Evolutionary conservation across 345 rosid species (phyloP).

Genomic region (Euclidium syriacum): DNA sequence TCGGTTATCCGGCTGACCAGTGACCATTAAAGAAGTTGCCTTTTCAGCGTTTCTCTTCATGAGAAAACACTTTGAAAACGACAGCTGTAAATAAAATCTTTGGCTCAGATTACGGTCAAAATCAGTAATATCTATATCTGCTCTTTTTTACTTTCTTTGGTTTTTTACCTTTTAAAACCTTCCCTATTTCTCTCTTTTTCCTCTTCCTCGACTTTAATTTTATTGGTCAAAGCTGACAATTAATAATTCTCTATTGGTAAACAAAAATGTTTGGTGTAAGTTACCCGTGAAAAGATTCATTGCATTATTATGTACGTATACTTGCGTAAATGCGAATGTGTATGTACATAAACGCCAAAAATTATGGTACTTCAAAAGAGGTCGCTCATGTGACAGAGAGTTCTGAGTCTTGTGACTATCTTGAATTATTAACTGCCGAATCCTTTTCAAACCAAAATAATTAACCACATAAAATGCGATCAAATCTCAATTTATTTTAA

Average conservation of each 20-base stretch:
- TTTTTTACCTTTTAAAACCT: slow-evolving; percentile 2
- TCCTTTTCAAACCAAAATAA: background rate
- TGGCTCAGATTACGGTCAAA: slow-evolving; percentile 28
- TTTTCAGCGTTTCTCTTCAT: slow-evolving; percentile 26
- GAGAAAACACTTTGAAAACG: slow-evolving; percentile 21
- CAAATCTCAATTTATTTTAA: background rate
- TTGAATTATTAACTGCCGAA: slow-evolving; percentile 1
- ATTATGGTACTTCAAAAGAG: slow-evolving; percentile 16
- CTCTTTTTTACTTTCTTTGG: slow-evolving; percentile 4
- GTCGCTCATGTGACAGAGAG: slow-evolving; percentile 22
- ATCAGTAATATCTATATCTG: slow-evolving; percentile 14
- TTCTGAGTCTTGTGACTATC: slow-evolving; percentile 9
- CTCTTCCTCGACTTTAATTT: background rate
- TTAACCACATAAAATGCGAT: background rate
- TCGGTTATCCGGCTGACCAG: slow-evolving; percentile 31
- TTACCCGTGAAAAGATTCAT: slow-evolving; percentile 14
- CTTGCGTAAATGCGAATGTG: slow-evolving; percentile 12
- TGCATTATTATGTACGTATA: background rate
- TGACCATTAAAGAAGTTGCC: slow-evolving; percentile 34
- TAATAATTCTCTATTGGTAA: background rate
- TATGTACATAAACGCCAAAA: slow-evolving; percentile 10
- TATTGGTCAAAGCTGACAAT: slow-evolving; percentile 17
- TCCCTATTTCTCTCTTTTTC: background rate
- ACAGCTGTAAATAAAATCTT: slow-evolving; percentile 27
- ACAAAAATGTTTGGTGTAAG: slow-evolving; percentile 14